Base-by-base conservation (phyloP, 345 rosid genomes). In the Orychophragmus violaceus region DNA sequence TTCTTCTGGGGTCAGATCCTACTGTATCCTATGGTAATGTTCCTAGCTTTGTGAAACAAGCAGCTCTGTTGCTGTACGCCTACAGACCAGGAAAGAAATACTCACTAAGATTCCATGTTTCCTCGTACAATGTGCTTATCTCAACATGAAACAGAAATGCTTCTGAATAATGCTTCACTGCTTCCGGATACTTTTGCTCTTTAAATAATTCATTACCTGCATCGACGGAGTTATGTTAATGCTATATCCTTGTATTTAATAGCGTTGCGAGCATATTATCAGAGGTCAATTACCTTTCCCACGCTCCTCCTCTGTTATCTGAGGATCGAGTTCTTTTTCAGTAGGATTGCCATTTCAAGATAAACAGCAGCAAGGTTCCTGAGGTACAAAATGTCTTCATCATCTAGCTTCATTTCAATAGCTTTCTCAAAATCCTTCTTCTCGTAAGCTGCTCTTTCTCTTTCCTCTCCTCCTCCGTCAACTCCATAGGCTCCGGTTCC, bases 11-110 rank as follows among this genome's bases (percentile, higher is more conserved):
- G 80, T 90, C 49, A 93, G 28, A 74, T 93, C n/a, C n/a, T n/a
- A n/a, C n/a, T n/a, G n/a, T n/a, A n/a, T n/a, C 99, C 61, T 94
- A 97, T 0, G 99, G 97, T 74, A 90, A 58, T 36, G 99, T 97
- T 62, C 89, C 90, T 28, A 94, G 78, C 75, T 90, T 90, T 5
- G 99, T 88, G 82, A 90, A 94, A 80, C 95, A 88, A 32, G 99
- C 96, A 75, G 99, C 99, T 79, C 97, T 85, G 55, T 94, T 94
- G 42, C 97, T 94, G 39, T 90, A 90, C 0, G 89, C 89, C 96
- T 90, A 80, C 11, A 58, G 30, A 36, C 11, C 51, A 6, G 14
- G 14, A 32, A 27, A 8, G 27, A 49, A 24, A 8, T 0, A 53
- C 18, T 25, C 22, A 1, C 50, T 27, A 30, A 49, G 44, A 11